Evolutionary conservation across 768 basidiomycete genomes (phyloP), one percentile per base, ranked within the genome.

Genomic region (Boletus subcaerulescens): DNA sequence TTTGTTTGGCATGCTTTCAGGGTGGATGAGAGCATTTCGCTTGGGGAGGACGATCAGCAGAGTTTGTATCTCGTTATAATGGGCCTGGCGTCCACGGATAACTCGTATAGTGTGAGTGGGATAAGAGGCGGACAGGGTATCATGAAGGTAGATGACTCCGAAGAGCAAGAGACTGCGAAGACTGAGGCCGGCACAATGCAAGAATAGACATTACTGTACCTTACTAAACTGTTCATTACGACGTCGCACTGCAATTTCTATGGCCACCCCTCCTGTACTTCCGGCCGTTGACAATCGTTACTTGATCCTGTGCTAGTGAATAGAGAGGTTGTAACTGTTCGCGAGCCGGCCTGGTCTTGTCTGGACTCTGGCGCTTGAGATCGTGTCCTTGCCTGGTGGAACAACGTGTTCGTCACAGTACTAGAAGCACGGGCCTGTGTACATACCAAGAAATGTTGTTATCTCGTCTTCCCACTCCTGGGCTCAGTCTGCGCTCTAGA

Each of bases 21-120:
- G 44, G 26, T 66, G 29, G 64, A 71, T 50, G 44, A 26, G 50
- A 52, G 41, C 4, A 39, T 73, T 12, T 67, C 63, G 3, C 64
- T 72, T 9, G 73, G 73, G 8, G 60, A 64, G 48, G 61, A 72
- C 50, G 72, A 74, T 32, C 60, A 59, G 48, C 73, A 74, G 58
- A 73, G 66, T 53, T 18, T 73, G 50, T 74, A 68, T 57, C 54
- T 73, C 15, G 48, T 71, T n/a, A 35, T 61, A 24, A 66, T 39
- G 55, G 71, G 62, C 13, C 38, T 59, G 52, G 50, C 45, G 8
- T 59, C 48, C 29, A 33, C 12, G 18, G 49, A 60, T 3, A 42
- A 47, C 17, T 53, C 48, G 29, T 45, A 57, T 45, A 26, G 35
- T 4, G 22, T 46, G 17, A 38, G 47, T n/a, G 22, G 36, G 40